These are phyloP conservation scores for Barnettozyma vustinii DNA, from an alignment of 805 yeast genomes.

Conservation along the genomic window DNA sequence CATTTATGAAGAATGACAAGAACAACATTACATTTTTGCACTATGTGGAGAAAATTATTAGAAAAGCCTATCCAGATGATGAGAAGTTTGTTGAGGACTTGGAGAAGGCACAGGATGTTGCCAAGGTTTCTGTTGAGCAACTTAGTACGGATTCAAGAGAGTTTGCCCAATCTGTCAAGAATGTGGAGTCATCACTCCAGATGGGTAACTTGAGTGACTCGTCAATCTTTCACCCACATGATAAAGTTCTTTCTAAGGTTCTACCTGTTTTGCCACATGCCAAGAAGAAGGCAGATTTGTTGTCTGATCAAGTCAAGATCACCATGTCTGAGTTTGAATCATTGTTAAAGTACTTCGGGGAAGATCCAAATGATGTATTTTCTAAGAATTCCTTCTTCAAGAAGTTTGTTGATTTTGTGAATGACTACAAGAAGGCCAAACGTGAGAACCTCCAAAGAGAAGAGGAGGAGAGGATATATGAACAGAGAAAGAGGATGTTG, in stretches of 20 bases:
- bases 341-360: conserved; percentile 86
- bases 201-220: conserved; percentile 85
- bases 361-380: conserved; percentile 65
- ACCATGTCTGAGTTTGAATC: conserved; percentile 62
- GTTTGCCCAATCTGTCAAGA: conserved; percentile 54
- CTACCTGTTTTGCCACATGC: conserved; percentile 71
- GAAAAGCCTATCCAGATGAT: conserved; percentile 77
- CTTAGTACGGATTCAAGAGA: conserved; percentile 66
- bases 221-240: conserved; percentile 75
- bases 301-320: conserved; percentile 57
- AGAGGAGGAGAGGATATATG: conserved; percentile 73
- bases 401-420: conserved; percentile 74
- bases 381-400: conserved; percentile 67
- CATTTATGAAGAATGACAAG: conserved; percentile 83
- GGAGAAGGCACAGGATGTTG: conserved; percentile 40
- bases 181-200: conserved; percentile 67
- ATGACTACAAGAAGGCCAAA: conserved; percentile 75
- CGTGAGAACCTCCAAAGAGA: conserved; percentile 75
- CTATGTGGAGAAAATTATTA: conserved; percentile 83
- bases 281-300: conserved; percentile 55
- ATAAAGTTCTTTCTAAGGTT: conserved; percentile 57
- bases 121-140: conserved; percentile 79
- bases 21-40: conserved; percentile 79
- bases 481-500: conserved; percentile 58
- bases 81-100: conserved; percentile 72